Conservation (phyloP, 2,329 filamentous ascomycete genomes). For the Penicillium polonicum region DNA sequence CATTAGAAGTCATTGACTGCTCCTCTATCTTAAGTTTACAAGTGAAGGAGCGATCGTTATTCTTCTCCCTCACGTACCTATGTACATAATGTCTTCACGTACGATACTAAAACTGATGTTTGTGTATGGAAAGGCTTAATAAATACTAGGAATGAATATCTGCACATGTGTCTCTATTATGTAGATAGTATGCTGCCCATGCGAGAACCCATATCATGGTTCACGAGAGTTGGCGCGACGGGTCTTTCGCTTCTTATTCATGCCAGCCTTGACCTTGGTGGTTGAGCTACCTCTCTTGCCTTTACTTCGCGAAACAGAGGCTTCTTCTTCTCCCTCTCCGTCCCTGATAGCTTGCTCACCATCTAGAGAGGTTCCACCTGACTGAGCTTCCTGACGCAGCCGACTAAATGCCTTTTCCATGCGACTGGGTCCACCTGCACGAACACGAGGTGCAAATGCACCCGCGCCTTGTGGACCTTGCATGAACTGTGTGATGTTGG, state of each 20-base stretch:
- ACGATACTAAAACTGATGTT: no score
- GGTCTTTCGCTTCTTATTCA: constrained; percentile 30
- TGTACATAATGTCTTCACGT: not conserved
- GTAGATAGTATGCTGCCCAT: not conserved
- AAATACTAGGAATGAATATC: not conserved
- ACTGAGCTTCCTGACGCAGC: constrained; percentile 58
- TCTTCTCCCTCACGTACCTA: not conserved
- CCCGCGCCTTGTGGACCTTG: constrained; percentile 60
- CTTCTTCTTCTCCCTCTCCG: constrained; percentile 4
- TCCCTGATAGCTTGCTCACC: not conserved
- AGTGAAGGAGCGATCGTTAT: not conserved
- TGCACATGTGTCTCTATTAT: not conserved
- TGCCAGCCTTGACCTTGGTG: constrained; percentile 18
- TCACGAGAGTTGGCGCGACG: constrained; percentile 6
- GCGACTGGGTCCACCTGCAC: constrained; percentile 63
- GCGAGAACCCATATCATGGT: not conserved
- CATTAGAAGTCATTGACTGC: no score
- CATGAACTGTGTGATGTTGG: constrained; percentile 94
- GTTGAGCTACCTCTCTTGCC: constrained; percentile 17
- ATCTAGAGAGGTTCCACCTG: constrained; percentile 19
- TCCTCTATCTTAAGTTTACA: not conserved
- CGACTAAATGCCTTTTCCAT: constrained; percentile 72
- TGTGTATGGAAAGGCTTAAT: not conserved
- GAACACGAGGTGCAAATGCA: constrained; percentile 69
- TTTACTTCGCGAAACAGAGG: constrained; percentile 5